Percentiles rank a stretch among this genome's conserved stretches.
phyloP scores from a whole-genome alignment of 2,329 filamentous ascomycete species.

The Celoporthe dispersa region DNA sequence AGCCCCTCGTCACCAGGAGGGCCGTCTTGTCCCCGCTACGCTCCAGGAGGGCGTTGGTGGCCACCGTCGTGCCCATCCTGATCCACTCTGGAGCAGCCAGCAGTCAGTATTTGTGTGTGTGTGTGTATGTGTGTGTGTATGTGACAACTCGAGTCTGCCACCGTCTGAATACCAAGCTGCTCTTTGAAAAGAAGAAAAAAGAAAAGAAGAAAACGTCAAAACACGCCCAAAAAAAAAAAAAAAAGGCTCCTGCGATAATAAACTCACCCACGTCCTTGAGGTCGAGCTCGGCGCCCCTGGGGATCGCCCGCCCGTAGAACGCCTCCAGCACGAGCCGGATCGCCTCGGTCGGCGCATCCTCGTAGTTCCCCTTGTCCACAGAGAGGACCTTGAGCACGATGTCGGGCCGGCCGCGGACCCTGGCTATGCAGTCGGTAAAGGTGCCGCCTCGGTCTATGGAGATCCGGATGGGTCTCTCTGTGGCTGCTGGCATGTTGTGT shows the following conservation, averaged over 20 bases:
- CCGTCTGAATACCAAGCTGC: no score
- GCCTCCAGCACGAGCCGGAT: conserved; percentile 38
- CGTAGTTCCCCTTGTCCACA: conserved; percentile 68
- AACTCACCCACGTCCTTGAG: conserved; percentile 12
- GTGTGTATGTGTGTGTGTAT: no score
- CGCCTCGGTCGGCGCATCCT: conserved; percentile 68
- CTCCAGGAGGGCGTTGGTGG: conserved; percentile 69
- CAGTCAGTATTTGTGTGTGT: no score
- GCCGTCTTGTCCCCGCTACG: conserved; percentile 69
- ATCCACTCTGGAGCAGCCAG: conserved; percentile 14
- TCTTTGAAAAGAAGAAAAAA: neutral
- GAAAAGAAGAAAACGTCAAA: no score
- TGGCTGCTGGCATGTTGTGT: neutral
- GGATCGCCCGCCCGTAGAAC: conserved; percentile 31
- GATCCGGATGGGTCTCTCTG: neutral
- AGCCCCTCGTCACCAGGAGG: conserved; percentile 68
- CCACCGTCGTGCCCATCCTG: conserved; percentile 72
- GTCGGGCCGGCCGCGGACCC: conserved; percentile 54
- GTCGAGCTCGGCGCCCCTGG: conserved; percentile 10
- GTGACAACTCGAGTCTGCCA: no score
- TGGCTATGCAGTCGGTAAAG: conserved; percentile 19
- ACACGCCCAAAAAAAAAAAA: no score
- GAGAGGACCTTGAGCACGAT: conserved; percentile 70
- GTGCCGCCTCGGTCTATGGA: conserved; percentile 20
- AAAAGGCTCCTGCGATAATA: no score